phyloP scores from a whole-genome alignment of 352 stramenopile genomes.

The Thalassiosira hispida region DNA sequence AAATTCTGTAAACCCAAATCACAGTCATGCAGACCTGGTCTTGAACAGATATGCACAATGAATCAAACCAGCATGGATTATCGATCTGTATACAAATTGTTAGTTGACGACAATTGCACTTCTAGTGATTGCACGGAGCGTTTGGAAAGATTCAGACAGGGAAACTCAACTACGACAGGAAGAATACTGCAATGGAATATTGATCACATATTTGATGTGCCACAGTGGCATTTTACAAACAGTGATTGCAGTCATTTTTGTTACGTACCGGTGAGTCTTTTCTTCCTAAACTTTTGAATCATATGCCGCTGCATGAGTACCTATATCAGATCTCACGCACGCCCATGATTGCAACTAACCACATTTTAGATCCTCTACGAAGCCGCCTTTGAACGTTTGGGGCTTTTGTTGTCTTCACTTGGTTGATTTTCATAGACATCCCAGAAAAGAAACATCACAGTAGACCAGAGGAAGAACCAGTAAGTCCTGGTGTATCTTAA shows the following conservation, averaged over 20 bases:
- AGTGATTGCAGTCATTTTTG: constrained; percentile 31
- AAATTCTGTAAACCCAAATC: background rate
- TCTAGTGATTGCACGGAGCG: background rate
- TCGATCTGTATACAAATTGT: constrained; percentile 9
- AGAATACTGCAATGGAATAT: constrained; percentile 22
- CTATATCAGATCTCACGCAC: too few species aligned
- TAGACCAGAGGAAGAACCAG: too few species aligned
- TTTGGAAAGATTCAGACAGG: background rate
- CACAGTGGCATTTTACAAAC: constrained; percentile 20
- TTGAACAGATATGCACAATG: constrained; percentile 15
- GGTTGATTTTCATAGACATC: too few species aligned
- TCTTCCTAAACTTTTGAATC: too few species aligned
- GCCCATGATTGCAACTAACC: too few species aligned
- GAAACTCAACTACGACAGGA: background rate
- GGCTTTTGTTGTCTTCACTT: too few species aligned
- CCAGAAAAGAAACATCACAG: too few species aligned
- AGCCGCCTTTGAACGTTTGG: too few species aligned
- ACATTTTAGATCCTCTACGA: too few species aligned
- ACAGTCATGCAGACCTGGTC: background rate
- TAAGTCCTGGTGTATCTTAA: too few species aligned
- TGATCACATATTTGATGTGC: constrained; percentile 29
- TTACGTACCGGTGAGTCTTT: constrained; percentile 29
- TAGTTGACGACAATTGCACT: constrained; percentile 10
- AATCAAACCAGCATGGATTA: constrained; percentile 15
- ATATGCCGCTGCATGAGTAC: too few species aligned